These are phyloP conservation scores for Cercophora newfieldiana DNA, from an alignment of 495 filamentous ascomycete genomes.

Conservation along the genomic window DNA sequence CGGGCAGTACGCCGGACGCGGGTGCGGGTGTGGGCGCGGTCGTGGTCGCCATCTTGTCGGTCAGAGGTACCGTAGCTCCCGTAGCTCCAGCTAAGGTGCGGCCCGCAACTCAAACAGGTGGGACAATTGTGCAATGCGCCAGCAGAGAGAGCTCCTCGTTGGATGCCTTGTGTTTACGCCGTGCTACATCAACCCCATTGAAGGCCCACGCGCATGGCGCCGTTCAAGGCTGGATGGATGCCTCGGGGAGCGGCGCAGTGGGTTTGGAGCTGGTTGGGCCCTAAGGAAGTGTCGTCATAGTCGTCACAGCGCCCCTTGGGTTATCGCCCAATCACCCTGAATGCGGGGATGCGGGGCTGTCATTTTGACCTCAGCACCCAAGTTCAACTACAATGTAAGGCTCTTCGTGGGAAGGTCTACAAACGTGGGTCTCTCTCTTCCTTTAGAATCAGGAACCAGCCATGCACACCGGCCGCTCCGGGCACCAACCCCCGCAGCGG, in stretches of 20 bases:
- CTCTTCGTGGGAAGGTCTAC: no score
- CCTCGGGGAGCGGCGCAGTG: not conserved
- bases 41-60: not conserved
- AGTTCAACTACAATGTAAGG: not conserved
- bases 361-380: not conserved
- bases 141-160: not conserved
- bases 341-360: not conserved
- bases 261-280: not conserved
- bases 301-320: not conserved
- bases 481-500: no score
- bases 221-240: not conserved
- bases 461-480: no score
- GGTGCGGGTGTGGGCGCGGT: not conserved
- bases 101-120: not conserved
- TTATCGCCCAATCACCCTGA: not conserved
- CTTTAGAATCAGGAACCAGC: no score
- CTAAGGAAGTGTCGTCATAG: conserved; percentile 11
- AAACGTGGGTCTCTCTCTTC: no score
- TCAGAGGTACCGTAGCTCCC: not conserved
- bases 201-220: not conserved
- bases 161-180: not conserved
- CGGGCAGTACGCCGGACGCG: conserved; percentile 57
- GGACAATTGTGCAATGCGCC: no score
- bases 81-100: not conserved
- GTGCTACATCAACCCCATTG: not conserved